These are phyloP conservation scores for Nakaseomyces glabratus DNA, from an alignment of 1,139 yeast species.

Conservation along the genomic window DNA sequence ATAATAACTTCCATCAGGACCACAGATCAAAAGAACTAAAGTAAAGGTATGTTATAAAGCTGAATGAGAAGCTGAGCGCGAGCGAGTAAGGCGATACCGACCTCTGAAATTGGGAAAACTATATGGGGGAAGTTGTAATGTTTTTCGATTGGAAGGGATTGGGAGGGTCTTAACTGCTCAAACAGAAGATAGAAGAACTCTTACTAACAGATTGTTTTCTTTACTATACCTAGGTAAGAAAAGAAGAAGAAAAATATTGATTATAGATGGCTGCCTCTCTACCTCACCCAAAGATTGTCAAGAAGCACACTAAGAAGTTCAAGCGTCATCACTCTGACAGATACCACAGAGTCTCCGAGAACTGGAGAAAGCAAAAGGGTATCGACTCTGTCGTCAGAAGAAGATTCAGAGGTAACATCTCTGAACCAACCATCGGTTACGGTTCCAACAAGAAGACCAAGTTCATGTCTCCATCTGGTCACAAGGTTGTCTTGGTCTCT, in stretches of 20 bases:
- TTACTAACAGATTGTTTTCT: constrained; percentile 5
- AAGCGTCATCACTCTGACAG: constrained; percentile 99
- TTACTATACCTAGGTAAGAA: constrained; percentile 9
- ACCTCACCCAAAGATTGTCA: constrained; percentile 99
- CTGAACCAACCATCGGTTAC: constrained; percentile 99
- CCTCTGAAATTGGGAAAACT: too few relatives aligned
- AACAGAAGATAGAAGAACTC: neutral
- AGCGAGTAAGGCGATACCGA: too few relatives aligned
- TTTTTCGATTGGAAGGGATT: neutral
- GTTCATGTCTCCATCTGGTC: constrained; percentile 94
- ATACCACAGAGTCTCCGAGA: constrained; percentile 94
- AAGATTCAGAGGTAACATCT: constrained; percentile 99
- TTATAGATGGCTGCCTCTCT: constrained; percentile 83
- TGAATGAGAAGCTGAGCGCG: too few relatives aligned
- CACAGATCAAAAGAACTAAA: too few relatives aligned
- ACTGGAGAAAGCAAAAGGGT: constrained; percentile 99
- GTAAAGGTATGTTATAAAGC: too few relatives aligned
- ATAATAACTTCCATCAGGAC: too few relatives aligned
- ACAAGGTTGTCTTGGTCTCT: constrained; percentile 91
- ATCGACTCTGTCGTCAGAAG: constrained; percentile 99
- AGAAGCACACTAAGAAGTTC: constrained; percentile 98
- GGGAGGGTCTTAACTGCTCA: neutral
- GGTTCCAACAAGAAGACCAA: constrained; percentile 99
- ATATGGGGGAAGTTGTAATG: too few relatives aligned
- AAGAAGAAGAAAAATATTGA: neutral